Evolutionary conservation across 306 rosid genomes (phyloP).

Genomic region (Arachis stenosperma): DNA sequence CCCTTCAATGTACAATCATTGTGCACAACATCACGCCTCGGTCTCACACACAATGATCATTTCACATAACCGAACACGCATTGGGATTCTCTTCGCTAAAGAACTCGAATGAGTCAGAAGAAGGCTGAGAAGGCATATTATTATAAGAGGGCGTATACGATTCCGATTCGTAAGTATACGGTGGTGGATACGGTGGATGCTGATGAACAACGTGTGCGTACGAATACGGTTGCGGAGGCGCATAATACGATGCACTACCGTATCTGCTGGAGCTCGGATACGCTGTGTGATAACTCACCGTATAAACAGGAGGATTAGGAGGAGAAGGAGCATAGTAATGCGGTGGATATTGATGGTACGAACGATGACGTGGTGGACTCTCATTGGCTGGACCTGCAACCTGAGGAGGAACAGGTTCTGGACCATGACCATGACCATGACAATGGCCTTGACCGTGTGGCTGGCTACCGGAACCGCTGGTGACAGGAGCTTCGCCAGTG

Average conservation of each 20-base stretch:
- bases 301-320: slow-evolving; percentile 47
- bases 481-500: slow-evolving; percentile 34
- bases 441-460: slow-evolving; percentile 20
- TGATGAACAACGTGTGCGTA: slow-evolving; percentile 44
- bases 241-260: slow-evolving; percentile 51
- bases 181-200: slow-evolving; percentile 16
- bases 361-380: slow-evolving; percentile 48
- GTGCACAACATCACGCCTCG: background rate
- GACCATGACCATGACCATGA: background rate
- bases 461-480: slow-evolving; percentile 43
- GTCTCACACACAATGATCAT: background rate
- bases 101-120: slow-evolving; percentile 61
- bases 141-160: slow-evolving; percentile 4
- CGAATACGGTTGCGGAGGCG: slow-evolving; percentile 50
- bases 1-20: slow-evolving; percentile 21
- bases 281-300: slow-evolving; percentile 54
- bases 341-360: slow-evolving; percentile 44
- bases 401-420: slow-evolving; percentile 17
- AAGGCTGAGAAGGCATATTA: slow-evolving; percentile 45
- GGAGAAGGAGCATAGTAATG: slow-evolving; percentile 32
- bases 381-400: slow-evolving; percentile 42
- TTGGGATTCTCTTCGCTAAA: slow-evolving; percentile 92
- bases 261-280: slow-evolving; percentile 47
- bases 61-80: slow-evolving; percentile 65
- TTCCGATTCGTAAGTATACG: slow-evolving; percentile 37